These are phyloP conservation scores for Drechslerella dactyloides DNA, from an alignment of 2,329 filamentous ascomycete genomes.

Conservation along the genomic window DNA sequence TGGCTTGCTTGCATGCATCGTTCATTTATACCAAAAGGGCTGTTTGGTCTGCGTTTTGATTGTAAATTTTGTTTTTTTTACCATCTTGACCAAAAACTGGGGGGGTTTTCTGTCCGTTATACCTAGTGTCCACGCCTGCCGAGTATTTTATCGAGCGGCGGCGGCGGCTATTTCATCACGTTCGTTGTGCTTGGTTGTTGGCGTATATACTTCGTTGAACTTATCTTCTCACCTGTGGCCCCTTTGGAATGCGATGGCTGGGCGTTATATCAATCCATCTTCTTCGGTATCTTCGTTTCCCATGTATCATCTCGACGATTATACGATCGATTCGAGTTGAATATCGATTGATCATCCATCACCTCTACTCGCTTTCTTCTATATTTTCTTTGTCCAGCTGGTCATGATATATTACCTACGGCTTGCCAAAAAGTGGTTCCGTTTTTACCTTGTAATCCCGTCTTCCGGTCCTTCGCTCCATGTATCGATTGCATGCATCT, in stretches of 20 bases:
- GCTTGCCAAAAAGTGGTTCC: too few relatives aligned
- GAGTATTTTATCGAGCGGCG: constrained; percentile 13
- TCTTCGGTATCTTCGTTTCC: background rate
- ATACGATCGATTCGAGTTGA: too few relatives aligned
- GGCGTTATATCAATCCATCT: constrained; percentile 26
- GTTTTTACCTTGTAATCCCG: constrained; percentile 8
- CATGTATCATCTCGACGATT: too few relatives aligned
- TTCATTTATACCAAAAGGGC: constrained; percentile 51
- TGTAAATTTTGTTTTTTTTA: constrained; percentile 32
- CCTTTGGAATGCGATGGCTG: too few relatives aligned
- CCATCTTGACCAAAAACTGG: constrained; percentile 32
- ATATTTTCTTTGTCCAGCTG: too few relatives aligned
- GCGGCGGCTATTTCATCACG: background rate
- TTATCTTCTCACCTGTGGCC: constrained; percentile 7
- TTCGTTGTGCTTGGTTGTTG: constrained; percentile 32
- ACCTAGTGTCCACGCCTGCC: constrained; percentile 9
- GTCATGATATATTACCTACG: too few relatives aligned
- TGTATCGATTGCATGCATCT: constrained; percentile 1
- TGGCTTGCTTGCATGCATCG: constrained; percentile 30
- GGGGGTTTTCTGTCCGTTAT: constrained; percentile 5
- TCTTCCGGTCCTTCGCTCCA: constrained; percentile 21
- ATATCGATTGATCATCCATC: too few relatives aligned
- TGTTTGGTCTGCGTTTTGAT: constrained; percentile 20
- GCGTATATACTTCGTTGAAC: constrained; percentile 27
- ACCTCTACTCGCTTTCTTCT: too few relatives aligned